Base-by-base conservation (phyloP, 2,329 filamentous ascomycete species). In the Mycocentrospora acerina region DNA sequence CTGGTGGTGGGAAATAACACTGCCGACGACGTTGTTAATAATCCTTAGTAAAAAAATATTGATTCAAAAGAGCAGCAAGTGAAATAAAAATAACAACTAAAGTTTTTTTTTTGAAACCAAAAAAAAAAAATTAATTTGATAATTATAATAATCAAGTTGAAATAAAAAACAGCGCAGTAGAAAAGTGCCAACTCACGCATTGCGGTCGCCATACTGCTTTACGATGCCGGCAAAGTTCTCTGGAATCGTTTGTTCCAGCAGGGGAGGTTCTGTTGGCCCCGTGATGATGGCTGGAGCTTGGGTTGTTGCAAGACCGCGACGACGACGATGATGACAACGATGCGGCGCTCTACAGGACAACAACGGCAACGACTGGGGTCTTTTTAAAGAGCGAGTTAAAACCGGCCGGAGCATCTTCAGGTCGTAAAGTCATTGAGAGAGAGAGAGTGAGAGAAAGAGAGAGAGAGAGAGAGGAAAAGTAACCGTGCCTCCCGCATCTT, bases 161-260 rank as follows among this genome's bases (percentile, higher is more conserved):
- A 32, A 16, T 11, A 22, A 15, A 35, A 19, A 29, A 26, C 17
- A 25, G 24, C n/a, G n/a, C n/a, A n/a, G n/a, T n/a, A n/a, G n/a
- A n/a, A n/a, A n/a, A n/a, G n/a, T n/a, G n/a, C n/a, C n/a, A n/a
- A 15, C 75, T 57, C 51, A 82, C 76, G 81, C 80, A 51, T 73
- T 75, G 6, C 75, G 75, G 63, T 89, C 83, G 17, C 86, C 86
- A 65, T 82, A 73, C 24, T 71, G 59, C 7, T 76, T 75, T 25
- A 88, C 85, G 25, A 88, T 73, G 1, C 73, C 72, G 7, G 80
- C 74, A 57, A 91, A 90, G 60, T 91, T 83, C 47, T 86, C 70
- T 0, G 85, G 83, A 37, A 90, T 81, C 1, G 86, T 90, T 39
- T 82, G 72, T 5, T 75, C 70, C 32, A 87, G 77, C 7, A 90